Percentiles rank a stretch among this genome's conserved stretches.
Conservation (phyloP, 2,329 filamentous ascomycete species). For the Akanthomyces muscarius region DNA sequence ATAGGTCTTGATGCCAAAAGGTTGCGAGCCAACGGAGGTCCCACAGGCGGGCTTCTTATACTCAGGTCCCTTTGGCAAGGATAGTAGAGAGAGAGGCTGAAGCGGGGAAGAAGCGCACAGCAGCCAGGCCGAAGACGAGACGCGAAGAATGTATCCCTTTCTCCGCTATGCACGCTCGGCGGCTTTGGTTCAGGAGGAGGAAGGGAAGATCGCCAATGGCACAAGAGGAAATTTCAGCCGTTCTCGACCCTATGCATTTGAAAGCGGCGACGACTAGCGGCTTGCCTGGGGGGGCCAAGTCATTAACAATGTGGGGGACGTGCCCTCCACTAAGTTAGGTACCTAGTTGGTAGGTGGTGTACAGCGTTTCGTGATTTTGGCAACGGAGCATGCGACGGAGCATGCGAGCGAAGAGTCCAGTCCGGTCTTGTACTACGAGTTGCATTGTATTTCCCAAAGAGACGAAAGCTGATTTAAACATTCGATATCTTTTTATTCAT, state of each 20-base stretch:
- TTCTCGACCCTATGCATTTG: slow-evolving; percentile 8
- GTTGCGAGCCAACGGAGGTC: slow-evolving; percentile 1
- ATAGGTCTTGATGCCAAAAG: not conserved
- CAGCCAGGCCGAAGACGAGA: not conserved
- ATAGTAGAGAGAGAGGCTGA: not conserved
- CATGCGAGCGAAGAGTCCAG: not conserved
- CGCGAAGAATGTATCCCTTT: not conserved
- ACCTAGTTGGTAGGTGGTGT: too few species aligned
- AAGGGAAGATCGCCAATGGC: slow-evolving; percentile 10
- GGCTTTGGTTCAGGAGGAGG: not conserved
- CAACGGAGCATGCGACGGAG: not conserved
- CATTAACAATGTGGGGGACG: slow-evolving; percentile 9
- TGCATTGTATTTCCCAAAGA: too few species aligned
- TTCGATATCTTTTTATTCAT: too few species aligned
- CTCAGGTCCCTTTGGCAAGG: not conserved
- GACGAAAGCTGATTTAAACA: too few species aligned
- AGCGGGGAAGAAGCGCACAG: not conserved
- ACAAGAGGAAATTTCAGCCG: slow-evolving; percentile 15
- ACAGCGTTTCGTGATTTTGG: not conserved
- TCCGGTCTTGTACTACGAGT: too few species aligned
- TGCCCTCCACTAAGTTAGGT: not conserved
- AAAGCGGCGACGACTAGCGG: slow-evolving; percentile 15
- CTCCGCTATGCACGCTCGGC: not conserved
- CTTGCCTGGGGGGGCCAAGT: slow-evolving; percentile 4
- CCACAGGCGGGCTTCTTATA: slow-evolving; percentile 15